A percentile compares a stretch with the other conserved stretches of the same genome.
phyloP scores from a whole-genome alignment of 176 grass and related monocot genomes.

The Areca catechu region DNA sequence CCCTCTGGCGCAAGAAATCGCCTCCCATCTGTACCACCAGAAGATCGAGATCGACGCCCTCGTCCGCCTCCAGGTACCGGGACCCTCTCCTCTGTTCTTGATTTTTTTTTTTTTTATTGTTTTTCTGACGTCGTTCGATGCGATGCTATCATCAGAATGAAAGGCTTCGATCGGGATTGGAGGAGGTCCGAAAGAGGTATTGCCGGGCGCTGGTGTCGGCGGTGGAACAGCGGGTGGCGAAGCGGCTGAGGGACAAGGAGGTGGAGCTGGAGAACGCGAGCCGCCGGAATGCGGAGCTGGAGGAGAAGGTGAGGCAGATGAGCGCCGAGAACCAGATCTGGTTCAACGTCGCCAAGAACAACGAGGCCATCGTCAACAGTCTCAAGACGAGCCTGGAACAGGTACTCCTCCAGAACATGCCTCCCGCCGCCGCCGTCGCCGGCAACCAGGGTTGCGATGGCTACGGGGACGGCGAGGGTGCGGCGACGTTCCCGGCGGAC shows the following conservation, averaged over 20 bases:
- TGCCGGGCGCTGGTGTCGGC: conserved; percentile 6
- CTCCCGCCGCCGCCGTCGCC: neutral
- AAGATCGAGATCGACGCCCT: conserved; percentile 38
- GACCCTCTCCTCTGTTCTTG: neutral
- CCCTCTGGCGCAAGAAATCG: conserved; percentile 3
- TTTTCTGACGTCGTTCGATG: too few relatives aligned
- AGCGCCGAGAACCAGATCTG: conserved; percentile 36
- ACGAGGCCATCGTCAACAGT: conserved; percentile 28
- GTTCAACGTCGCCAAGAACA: conserved; percentile 35
- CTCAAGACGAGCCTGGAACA: conserved; percentile 44
- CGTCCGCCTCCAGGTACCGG: conserved; percentile 27
- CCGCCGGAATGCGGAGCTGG: conserved; percentile 25
- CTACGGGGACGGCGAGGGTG: neutral
- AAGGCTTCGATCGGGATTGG: conserved; percentile 7
- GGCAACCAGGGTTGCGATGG: neutral
- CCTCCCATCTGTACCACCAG: conserved; percentile 29
- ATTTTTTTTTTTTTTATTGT: neutral
- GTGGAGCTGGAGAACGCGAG: conserved; percentile 23
- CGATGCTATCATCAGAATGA: conserved; percentile 19
- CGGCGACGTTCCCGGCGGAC: neutral
- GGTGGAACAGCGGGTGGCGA: conserved; percentile 3
- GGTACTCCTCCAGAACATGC: conserved; percentile 5
- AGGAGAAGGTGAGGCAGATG: conserved; percentile 33
- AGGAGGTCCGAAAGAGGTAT: conserved; percentile 27
- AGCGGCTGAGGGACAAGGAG: conserved; percentile 21